These are phyloP conservation scores for Arachis hypogaea DNA, from an alignment of 306 rosid genomes.

Conservation along the genomic window DNA sequence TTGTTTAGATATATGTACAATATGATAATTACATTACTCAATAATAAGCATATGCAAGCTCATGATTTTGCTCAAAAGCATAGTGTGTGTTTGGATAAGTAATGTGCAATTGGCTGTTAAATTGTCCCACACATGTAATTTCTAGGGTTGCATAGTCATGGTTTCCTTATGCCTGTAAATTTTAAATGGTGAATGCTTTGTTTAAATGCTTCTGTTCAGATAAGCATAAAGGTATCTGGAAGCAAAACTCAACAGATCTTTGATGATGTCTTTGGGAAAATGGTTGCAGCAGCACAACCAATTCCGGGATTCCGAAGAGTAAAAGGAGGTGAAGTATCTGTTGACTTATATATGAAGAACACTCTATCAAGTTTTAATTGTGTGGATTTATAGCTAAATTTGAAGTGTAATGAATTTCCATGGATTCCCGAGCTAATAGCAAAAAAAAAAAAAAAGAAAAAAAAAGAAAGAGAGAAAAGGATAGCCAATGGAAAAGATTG, in stretches of 20 bases:
- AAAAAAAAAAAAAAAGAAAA: background rate
- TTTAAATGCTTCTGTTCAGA: conserved; percentile 47
- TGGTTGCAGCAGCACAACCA: conserved; percentile 92
- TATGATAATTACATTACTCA: conserved; percentile 4
- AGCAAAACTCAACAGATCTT: conserved; percentile 65
- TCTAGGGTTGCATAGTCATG: background rate
- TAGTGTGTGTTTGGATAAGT: conserved; percentile 17
- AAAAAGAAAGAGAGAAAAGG: too few species aligned
- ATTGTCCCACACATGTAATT: background rate
- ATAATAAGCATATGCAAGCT: conserved; percentile 6
- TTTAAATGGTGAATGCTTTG: conserved; percentile 3
- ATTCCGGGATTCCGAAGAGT: conserved; percentile 93
- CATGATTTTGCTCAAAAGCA: conserved; percentile 25
- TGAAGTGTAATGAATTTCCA: conserved; percentile 7
- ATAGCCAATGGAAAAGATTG: too few species aligned
- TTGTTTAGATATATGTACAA: conserved; percentile 1
- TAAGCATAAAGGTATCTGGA: conserved; percentile 70
- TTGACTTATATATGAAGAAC: conserved; percentile 26
- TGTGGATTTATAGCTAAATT: conserved; percentile 3
- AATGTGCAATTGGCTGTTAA: conserved; percentile 3
- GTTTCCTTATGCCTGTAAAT: conserved; percentile 4
- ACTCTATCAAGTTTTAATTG: conserved; percentile 9
- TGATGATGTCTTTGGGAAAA: conserved; percentile 65
- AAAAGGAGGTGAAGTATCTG: conserved; percentile 74
- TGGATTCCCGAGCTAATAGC: background rate